phyloP scores from a whole-genome alignment of 495 filamentous ascomycete species.

The Daldinia bambusicola region DNA sequence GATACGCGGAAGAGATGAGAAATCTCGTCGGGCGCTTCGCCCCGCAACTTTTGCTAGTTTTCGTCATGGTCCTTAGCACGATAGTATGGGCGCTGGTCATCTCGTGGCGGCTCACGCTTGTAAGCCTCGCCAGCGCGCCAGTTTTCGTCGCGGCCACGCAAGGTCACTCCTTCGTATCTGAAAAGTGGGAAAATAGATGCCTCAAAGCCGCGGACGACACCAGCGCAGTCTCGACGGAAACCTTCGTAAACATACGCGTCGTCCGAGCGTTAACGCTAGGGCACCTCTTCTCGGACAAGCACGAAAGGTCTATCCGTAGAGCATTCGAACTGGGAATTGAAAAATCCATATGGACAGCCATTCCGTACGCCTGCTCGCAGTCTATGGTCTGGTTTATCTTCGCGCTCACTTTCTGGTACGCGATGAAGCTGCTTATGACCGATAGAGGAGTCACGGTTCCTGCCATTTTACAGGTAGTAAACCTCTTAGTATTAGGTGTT shows the following conservation, averaged over 20 bases:
- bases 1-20: slow-evolving; percentile 88
- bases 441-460: slow-evolving; percentile 58
- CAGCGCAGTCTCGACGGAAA: slow-evolving; percentile 75
- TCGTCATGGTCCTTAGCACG: slow-evolving; percentile 71
- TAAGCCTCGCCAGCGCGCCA: slow-evolving; percentile 75
- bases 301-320: slow-evolving; percentile 59
- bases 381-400: slow-evolving; percentile 74
- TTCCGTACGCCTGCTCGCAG: slow-evolving; percentile 80
- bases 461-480: slow-evolving; percentile 76
- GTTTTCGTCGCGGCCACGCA: slow-evolving; percentile 72
- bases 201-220: slow-evolving; percentile 67
- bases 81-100: slow-evolving; percentile 77
- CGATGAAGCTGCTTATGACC: slow-evolving; percentile 67
- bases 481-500: slow-evolving; percentile 84
- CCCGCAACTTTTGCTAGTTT: slow-evolving; percentile 71
- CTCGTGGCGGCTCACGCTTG: slow-evolving; percentile 84
- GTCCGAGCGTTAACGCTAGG: slow-evolving; percentile 84
- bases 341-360: slow-evolving; percentile 70
- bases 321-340: slow-evolving; percentile 67
- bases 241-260: slow-evolving; percentile 82
- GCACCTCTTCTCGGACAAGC: slow-evolving; percentile 74
- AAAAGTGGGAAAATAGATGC: slow-evolving; percentile 74
- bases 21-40: slow-evolving; percentile 83
- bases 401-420: slow-evolving; percentile 89
- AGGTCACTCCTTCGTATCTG: slow-evolving; percentile 68